These are phyloP conservation scores for Roridomyces roridus DNA, from an alignment of 768 basidiomycete species.

Conservation along the genomic window DNA sequence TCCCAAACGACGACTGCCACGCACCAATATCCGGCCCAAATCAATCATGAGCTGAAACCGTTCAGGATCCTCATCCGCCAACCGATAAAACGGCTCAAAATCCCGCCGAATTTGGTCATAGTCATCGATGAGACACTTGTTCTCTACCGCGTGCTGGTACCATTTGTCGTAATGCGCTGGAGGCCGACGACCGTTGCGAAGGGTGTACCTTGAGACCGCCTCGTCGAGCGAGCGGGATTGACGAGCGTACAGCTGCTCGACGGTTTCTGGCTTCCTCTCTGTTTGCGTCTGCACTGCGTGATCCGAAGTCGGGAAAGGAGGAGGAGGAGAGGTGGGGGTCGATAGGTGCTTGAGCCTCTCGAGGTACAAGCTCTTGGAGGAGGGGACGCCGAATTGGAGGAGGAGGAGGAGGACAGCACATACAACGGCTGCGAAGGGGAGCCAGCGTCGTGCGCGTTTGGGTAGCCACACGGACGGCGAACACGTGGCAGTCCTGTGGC, in stretches of 20 bases:
- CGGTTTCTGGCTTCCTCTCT: constrained; percentile 41
- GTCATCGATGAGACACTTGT: neutral
- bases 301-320: too few relatives aligned
- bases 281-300: too few relatives aligned
- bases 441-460: too few relatives aligned
- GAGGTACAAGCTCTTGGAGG: too few relatives aligned
- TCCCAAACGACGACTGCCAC: too few relatives aligned
- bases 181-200: neutral
- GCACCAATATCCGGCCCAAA: neutral
- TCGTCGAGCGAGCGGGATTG: neutral
- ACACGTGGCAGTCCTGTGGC: too few relatives aligned
- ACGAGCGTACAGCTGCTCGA: neutral
- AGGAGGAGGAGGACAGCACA: too few relatives aligned
- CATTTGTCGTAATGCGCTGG: neutral
- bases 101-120: neutral
- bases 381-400: too few relatives aligned
- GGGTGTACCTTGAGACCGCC: neutral
- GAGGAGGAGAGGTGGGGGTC: too few relatives aligned
- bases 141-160: neutral
- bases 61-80: neutral
- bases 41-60: neutral
- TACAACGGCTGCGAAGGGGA: too few relatives aligned
- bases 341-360: too few relatives aligned
- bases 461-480: too few relatives aligned
- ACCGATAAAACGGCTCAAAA: neutral